Evolutionary conservation across 2,329 filamentous ascomycete genomes (phyloP).

Genomic region (Fonsecaea nubica): DNA sequence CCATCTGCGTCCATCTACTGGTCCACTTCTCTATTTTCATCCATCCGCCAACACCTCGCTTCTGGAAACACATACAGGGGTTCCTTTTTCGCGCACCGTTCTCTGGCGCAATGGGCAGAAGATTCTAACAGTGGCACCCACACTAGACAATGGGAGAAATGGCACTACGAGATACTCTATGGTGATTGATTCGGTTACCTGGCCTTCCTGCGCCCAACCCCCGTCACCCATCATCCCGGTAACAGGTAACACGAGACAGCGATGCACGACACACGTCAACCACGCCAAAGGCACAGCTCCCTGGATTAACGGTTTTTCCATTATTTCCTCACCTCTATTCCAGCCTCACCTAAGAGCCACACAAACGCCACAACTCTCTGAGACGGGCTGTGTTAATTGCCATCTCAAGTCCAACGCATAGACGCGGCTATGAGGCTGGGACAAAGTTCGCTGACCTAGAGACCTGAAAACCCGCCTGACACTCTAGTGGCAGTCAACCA

Average conservation of each 20-base stretch:
- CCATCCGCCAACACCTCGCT: constrained; percentile 25
- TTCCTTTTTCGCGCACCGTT: constrained; percentile 9
- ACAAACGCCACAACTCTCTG: constrained; percentile 12
- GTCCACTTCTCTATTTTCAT: constrained; percentile 30
- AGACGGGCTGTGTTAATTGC: constrained; percentile 10
- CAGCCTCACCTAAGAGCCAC: constrained; percentile 26
- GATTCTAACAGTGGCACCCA: background rate
- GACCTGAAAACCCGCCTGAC: constrained; percentile 11
- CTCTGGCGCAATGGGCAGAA: background rate
- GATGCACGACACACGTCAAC: constrained; percentile 1
- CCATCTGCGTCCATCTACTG: constrained; percentile 8
- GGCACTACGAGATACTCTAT: constrained; percentile 4
- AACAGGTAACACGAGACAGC: background rate
- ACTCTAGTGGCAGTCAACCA: constrained; percentile 12
- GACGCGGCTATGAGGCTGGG: constrained; percentile 22
- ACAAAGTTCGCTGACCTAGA: background rate
- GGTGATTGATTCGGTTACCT: constrained; percentile 25
- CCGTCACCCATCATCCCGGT: background rate
- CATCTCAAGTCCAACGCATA: constrained; percentile 12
- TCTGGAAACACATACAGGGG: constrained; percentile 19
- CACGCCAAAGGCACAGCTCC: constrained; percentile 15
- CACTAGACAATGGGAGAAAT: background rate
- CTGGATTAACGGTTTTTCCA: constrained; percentile 21
- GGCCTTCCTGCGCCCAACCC: constrained; percentile 23
- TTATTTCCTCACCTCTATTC: constrained; percentile 22